Base-by-base conservation (phyloP, 2,329 filamentous ascomycete species). In the Beauveria australis region DNA sequence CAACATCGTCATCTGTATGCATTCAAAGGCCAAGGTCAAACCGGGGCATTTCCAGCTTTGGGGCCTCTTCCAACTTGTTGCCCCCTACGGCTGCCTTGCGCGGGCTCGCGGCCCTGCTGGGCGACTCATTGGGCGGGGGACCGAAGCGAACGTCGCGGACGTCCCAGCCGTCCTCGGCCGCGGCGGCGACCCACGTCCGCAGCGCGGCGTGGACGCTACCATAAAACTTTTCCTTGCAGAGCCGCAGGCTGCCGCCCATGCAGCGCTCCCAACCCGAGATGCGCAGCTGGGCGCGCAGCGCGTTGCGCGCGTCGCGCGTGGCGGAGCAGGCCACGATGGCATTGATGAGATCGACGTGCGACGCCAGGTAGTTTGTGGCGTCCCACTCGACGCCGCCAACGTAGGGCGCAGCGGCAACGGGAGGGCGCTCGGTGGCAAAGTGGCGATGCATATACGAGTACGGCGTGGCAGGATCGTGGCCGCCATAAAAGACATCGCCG, bases 301-400 rank as follows among this genome's bases (percentile, higher is more conserved):
- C 71, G 73, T 96, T 97, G 62, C 94, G 89, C 61, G 89, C 86
- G 26, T 81, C 74, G 2, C 71, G 67, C 0, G 86, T 87, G 0
- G 90, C 88, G 0, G 94, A 82, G 62, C 88, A 93, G 1, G 93
- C 91, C 61, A 97, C 77, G 61, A 97, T 85, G 33, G 91, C 93
- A 69, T 97, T 99, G 67, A 97, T 76, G 12, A 99, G 85, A 69
- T 97, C 94, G 10, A 99, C 81, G 69, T 99, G 93, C 0, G 89
- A 90, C 19, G 93, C 91, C 12, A 97, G 81, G 72, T 97, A 97
- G 74, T 96, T 97, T 10, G 94, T 97, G 3, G 94, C 94, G 71
- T 97, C 94, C 94, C 94, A 97, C 74, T 99, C 94, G 10, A 97
- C 94, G 59, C 94, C 93, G 53, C 94, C 94, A 47, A 97, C 92